Percentiles rank a stretch among this genome's conserved stretches.
These are phyloP conservation scores for Ophryocystis elektroscirrha DNA, from an alignment of 169 alveolate genomes.

Conservation along the genomic window DNA sequence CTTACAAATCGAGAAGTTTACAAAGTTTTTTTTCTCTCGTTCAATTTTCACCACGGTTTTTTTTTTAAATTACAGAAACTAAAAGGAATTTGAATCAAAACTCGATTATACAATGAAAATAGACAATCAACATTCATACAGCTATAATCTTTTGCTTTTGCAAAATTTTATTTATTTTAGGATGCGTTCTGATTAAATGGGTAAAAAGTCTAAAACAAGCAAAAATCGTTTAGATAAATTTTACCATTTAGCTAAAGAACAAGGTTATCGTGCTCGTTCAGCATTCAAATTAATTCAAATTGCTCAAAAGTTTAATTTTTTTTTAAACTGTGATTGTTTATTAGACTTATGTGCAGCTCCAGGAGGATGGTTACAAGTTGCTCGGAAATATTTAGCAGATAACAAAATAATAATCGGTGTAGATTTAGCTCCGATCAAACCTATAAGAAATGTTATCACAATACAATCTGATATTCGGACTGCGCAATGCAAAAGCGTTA, in stretches of 20 bases:
- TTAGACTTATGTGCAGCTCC: slow-evolving; percentile 99
- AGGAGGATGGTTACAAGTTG: slow-evolving; percentile 93
- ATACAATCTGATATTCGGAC: slow-evolving; percentile 81
- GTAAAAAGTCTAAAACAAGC: background rate
- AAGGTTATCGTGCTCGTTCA: slow-evolving; percentile 85
- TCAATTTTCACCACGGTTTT: too few relatives aligned
- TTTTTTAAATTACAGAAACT: too few relatives aligned
- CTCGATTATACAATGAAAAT: too few relatives aligned
- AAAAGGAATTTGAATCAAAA: too few relatives aligned
- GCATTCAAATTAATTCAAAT: slow-evolving; percentile 91
- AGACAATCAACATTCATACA: too few relatives aligned
- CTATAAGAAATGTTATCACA: slow-evolving; percentile 72
- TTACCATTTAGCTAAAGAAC: background rate
- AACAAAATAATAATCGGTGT: slow-evolving; percentile 78
- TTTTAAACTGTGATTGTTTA: slow-evolving; percentile 37
- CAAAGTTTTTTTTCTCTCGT: too few relatives aligned
- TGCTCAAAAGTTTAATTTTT: slow-evolving; percentile 68
- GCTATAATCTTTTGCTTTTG: too few relatives aligned
- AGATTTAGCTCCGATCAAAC: slow-evolving; percentile 86
- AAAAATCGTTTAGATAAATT: background rate
- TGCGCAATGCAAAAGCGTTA: slow-evolving; percentile 24
- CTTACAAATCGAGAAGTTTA: too few relatives aligned
- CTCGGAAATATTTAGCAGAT: slow-evolving; percentile 69
- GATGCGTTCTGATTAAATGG: background rate
- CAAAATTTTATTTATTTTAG: too few relatives aligned